Evolutionary conservation across 2,329 filamentous ascomycete species (phyloP).

Genomic region (Fusarium sublunatum): DNA sequence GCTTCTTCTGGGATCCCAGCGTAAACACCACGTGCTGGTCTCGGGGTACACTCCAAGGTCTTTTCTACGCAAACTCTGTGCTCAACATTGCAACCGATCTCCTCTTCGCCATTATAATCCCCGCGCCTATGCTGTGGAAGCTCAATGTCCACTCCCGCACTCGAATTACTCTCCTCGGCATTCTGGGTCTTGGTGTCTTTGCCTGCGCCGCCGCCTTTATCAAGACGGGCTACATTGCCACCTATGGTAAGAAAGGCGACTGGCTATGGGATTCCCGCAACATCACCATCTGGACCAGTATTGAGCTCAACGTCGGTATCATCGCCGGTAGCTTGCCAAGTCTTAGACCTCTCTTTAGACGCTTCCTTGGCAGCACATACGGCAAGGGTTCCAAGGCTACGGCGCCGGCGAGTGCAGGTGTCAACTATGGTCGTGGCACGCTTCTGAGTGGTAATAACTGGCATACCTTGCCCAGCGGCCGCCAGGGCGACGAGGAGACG

Average conservation of each 20-base stretch:
- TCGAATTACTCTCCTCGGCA: slow-evolving; percentile 54
- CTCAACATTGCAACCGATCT: slow-evolving; percentile 53
- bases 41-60: slow-evolving; percentile 51
- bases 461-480: slow-evolving; percentile 40
- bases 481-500: slow-evolving; percentile 40
- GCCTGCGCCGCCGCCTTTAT: slow-evolving; percentile 56
- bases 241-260: slow-evolving; percentile 55
- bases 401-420: slow-evolving; percentile 40
- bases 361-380: slow-evolving; percentile 48
- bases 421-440: slow-evolving; percentile 42
- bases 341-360: slow-evolving; percentile 51
- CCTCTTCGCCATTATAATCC: slow-evolving; percentile 55
- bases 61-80: slow-evolving; percentile 57
- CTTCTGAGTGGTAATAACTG: slow-evolving; percentile 42
- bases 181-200: slow-evolving; percentile 59
- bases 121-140: slow-evolving; percentile 53
- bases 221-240: slow-evolving; percentile 54
- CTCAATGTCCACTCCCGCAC: slow-evolving; percentile 56
- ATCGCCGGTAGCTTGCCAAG: slow-evolving; percentile 52
- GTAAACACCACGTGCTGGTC: slow-evolving; percentile 57
- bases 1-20: slow-evolving; percentile 57
- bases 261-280: slow-evolving; percentile 59
- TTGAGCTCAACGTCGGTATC: slow-evolving; percentile 54
- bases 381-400: slow-evolving; percentile 47
- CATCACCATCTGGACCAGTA: slow-evolving; percentile 60